Base-by-base conservation (phyloP, 2,329 filamentous ascomycete species). In the Blumeria hordei region DNA sequence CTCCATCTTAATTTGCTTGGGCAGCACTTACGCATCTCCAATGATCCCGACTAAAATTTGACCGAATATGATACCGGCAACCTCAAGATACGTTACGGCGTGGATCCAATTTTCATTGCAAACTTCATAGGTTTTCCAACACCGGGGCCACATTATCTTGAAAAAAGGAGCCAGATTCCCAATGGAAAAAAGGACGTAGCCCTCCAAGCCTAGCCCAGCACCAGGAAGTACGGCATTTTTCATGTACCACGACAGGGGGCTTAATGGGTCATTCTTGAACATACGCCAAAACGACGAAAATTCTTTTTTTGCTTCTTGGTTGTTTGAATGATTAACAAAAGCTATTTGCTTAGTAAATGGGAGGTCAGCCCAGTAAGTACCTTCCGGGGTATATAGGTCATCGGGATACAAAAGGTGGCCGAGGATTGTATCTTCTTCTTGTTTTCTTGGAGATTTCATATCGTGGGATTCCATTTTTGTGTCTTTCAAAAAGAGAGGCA, bases 301-400 rank as follows among this genome's bases (percentile, higher is more conserved):
- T 70, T 96, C 90, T 55, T 74, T 72, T 60, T 70, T 73, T 54
- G 83, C 72, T 67, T 94, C 88, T 47, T 72, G 70, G 57, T 72
- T 72, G 68, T 95, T 83, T 66, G 88, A 80, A 57, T 77, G 75
- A 66, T 71, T 73, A 64, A 94, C 82, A 65, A 96, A 96, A 59
- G 73, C 72, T 64, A 85, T 66, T 59, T 85, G 81, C 71, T 90
- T 69, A 57, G 68, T 62, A 53, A 87, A 64, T 18, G 82, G 80
- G 62, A 96, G 72, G 66, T 95, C 90, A 36, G 88, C 90, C 88
- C 88, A 96, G 75, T 96, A 96, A 60, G 78, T 75, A 58, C 90
- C 90, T 18, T 88, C 78, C 55, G 75, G 69, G 55, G 83, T 85
- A 70, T 90, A 95, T 59, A 80, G 83, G 70, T 96, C 90, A 64